phyloP scores from a whole-genome alignment of 225 moss, liverwort and hornwort genomes.

The Marchantia paleacea region DNA sequence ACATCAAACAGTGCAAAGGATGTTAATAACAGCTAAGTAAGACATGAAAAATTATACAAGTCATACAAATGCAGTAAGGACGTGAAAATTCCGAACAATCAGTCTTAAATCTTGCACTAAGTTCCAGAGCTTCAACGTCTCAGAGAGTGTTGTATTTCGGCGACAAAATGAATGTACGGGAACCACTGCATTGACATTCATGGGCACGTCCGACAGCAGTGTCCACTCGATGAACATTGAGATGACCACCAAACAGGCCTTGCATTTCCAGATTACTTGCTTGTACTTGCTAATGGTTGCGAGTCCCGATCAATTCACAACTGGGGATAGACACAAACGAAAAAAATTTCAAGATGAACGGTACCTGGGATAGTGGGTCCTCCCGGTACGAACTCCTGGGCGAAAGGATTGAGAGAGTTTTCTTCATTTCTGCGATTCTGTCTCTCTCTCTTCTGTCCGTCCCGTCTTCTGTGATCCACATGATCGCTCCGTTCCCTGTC shows the following conservation, averaged over 20 bases:
- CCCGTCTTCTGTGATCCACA: constrained; percentile 30
- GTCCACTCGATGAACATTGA: not conserved
- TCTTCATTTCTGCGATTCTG: constrained; percentile 33
- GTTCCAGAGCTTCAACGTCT: not conserved
- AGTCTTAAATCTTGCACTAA: not conserved
- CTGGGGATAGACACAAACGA: not conserved
- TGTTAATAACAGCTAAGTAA: not conserved
- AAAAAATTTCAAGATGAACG: not conserved
- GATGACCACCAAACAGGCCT: not conserved
- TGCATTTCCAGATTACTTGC: not conserved
- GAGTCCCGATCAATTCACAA: not conserved
- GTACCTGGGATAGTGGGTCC: constrained; percentile 42
- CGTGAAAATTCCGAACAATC: not conserved
- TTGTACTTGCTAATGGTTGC: not conserved
- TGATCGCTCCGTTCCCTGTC: constrained; percentile 18
- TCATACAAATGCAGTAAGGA: not conserved
- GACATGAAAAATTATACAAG: not conserved
- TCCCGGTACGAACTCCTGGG: constrained; percentile 77
- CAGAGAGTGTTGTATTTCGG: not conserved
- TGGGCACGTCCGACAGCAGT: not conserved
- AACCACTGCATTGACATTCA: not conserved
- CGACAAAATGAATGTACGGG: not conserved
- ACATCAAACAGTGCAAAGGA: not conserved
- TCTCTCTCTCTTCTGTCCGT: constrained; percentile 41
- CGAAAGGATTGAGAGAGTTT: constrained; percentile 77